Percentiles rank a stretch among this genome's conserved stretches.
phyloP scores from a whole-genome alignment of 345 rosid genomes.

The Adansonia digitata region DNA sequence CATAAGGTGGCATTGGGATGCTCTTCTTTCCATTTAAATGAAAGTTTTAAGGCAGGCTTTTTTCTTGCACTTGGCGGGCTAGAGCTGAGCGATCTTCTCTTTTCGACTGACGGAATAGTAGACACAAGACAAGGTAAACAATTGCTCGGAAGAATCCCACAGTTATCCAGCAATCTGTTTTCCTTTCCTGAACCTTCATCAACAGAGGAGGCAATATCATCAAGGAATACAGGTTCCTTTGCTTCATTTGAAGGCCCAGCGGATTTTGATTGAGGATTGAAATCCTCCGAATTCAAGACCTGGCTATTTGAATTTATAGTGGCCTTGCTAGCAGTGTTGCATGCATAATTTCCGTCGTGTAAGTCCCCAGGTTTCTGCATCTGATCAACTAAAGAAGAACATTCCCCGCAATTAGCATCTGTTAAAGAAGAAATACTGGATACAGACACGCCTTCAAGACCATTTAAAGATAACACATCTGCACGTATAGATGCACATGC shows the following conservation, averaged over 20 bases:
- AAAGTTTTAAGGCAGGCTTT: constrained; percentile 47
- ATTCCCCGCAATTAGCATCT: constrained; percentile 39
- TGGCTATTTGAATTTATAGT: constrained; percentile 26
- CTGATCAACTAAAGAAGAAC: constrained; percentile 26
- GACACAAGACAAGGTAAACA: constrained; percentile 89
- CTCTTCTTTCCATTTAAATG: constrained; percentile 90
- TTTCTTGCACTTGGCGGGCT: constrained; percentile 60
- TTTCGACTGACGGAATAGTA: constrained; percentile 57
- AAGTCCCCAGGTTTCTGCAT: constrained; percentile 37
- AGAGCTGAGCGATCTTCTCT: constrained; percentile 62
- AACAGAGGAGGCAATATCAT: constrained; percentile 46
- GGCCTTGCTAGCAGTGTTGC: constrained; percentile 26
- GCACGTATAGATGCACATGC: constrained; percentile 16
- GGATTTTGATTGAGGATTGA: constrained; percentile 29
- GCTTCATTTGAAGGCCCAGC: constrained; percentile 26
- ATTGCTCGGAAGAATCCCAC: constrained; percentile 65
- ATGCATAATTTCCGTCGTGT: constrained; percentile 31
- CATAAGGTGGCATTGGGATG: constrained; percentile 52
- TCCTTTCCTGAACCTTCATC: constrained; percentile 48
- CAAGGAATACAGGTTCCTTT: constrained; percentile 48
- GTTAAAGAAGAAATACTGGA: constrained; percentile 37
- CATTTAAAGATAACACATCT: constrained; percentile 64
- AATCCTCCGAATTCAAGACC: constrained; percentile 24
- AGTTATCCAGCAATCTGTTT: constrained; percentile 45
- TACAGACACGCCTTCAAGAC: constrained; percentile 46